phyloP scores from a whole-genome alignment of 345 rosid species.

The Tarenaya hassleriana region DNA sequence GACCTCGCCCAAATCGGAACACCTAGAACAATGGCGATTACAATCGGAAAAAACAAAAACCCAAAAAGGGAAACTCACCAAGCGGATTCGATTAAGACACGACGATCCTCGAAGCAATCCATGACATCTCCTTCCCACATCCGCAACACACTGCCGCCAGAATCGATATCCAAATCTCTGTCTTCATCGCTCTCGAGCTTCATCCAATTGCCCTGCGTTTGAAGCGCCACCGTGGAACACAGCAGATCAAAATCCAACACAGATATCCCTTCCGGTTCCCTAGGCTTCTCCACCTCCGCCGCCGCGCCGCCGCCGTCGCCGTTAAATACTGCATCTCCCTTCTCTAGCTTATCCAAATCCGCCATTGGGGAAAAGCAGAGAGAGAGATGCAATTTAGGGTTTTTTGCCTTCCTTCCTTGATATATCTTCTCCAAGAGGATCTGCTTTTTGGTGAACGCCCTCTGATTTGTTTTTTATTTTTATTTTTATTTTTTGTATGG shows the following conservation, averaged over 20 bases:
- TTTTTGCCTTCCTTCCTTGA: constrained; percentile 12
- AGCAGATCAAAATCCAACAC: constrained; percentile 86
- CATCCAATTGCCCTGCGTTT: constrained; percentile 83
- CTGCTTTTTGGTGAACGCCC: constrained; percentile 21
- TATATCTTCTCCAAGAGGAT: constrained; percentile 19
- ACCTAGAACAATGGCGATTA: constrained; percentile 3
- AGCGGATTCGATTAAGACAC: constrained; percentile 63
- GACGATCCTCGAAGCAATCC: constrained; percentile 76
- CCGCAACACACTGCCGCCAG: constrained; percentile 64
- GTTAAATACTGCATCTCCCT: constrained; percentile 13
- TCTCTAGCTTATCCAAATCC: constrained; percentile 34
- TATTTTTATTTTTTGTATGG: neutral
- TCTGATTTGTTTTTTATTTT: neutral
- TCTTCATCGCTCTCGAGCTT: constrained; percentile 31
- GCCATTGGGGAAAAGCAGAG: constrained; percentile 34
- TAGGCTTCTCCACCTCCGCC: constrained; percentile 35
- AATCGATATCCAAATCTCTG: constrained; percentile 34
- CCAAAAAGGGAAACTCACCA: constrained; percentile 41
- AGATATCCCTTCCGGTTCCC: constrained; percentile 49
- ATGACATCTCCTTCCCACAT: constrained; percentile 94
- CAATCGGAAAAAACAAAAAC: neutral
- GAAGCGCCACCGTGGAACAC: constrained; percentile 87
- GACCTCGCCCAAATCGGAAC: neutral
- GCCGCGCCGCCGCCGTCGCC: constrained; percentile 8
- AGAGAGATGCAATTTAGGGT: constrained; percentile 11